A percentile compares a stretch with the other conserved stretches of the same genome.
phyloP scores from a whole-genome alignment of 2,329 filamentous ascomycete genomes.

The Ophiostoma himal-ulmi region DNA sequence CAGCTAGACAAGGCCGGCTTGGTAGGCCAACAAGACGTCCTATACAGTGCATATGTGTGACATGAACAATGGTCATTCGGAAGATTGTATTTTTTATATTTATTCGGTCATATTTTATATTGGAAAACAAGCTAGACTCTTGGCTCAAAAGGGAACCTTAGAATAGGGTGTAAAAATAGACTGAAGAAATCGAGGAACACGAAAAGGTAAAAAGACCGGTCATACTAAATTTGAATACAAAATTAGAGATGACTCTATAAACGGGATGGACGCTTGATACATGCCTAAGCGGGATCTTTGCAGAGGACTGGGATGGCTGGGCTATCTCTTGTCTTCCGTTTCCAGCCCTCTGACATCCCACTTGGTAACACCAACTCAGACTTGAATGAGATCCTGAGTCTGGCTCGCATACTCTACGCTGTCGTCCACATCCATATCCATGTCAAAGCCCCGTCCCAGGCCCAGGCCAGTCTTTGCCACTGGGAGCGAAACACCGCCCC shows the following conservation, averaged over 20 bases:
- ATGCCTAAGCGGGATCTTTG: not conserved
- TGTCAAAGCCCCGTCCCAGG: no score
- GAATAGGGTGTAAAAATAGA: not conserved
- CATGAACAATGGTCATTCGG: not conserved
- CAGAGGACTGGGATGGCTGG: not conserved
- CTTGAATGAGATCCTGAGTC: not conserved
- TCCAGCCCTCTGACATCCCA: not conserved
- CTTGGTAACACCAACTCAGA: not conserved
- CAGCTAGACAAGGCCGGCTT: not conserved
- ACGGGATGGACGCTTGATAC: not conserved
- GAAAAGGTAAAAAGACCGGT: not conserved
- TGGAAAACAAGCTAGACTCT: not conserved
- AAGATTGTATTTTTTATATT: not conserved
- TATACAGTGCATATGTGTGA: not conserved
- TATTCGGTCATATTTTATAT: not conserved
- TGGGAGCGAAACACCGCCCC: conserved; percentile 15
- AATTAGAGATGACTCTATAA: not conserved
- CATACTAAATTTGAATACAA: not conserved
- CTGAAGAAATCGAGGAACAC: not conserved
- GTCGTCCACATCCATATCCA: not conserved
- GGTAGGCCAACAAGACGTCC: not conserved
- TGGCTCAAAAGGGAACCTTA: not conserved
- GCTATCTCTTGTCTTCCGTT: not conserved
- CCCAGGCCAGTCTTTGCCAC: not conserved
- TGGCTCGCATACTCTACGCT: not conserved